Evolutionary conservation across 768 basidiomycete species (phyloP).

Genomic region (Coprinellus micaceus): DNA sequence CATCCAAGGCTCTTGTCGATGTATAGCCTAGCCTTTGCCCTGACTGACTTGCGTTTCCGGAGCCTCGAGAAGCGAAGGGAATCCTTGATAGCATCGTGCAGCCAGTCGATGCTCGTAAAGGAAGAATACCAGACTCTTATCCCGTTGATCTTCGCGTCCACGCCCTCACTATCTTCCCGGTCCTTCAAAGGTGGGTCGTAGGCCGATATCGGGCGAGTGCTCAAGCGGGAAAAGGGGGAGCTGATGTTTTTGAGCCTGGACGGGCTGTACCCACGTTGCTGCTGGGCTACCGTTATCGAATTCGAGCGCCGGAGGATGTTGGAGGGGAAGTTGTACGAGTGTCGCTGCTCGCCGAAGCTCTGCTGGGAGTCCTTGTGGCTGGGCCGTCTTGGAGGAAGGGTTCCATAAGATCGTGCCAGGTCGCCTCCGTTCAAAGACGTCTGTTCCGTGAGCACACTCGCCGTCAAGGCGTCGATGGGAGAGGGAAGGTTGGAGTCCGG

Average conservation of each 20-base stretch:
- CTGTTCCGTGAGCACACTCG: slow-evolving; percentile 9
- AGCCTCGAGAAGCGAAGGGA: slow-evolving; percentile 76
- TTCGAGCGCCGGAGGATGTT: slow-evolving; percentile 31
- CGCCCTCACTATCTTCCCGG: slow-evolving; percentile 37
- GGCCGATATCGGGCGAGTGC: slow-evolving; percentile 59
- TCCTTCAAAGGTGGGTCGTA: slow-evolving; percentile 59
- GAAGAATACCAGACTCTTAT: slow-evolving; percentile 89
- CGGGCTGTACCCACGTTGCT: slow-evolving; percentile 19
- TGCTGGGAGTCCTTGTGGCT: slow-evolving; percentile 18
- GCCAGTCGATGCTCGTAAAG: slow-evolving; percentile 91
- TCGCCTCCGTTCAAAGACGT: slow-evolving; percentile 25
- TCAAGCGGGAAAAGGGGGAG: slow-evolving; percentile 31
- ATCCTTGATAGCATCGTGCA: slow-evolving; percentile 95
- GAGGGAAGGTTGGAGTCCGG: no score
- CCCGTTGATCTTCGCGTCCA: slow-evolving; percentile 74
- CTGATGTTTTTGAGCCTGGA: slow-evolving; percentile 33
- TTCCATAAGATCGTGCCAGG: slow-evolving; percentile 51
- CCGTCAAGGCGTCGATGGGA: background rate
- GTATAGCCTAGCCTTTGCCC: slow-evolving; percentile 58
- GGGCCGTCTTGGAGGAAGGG: slow-evolving; percentile 33
- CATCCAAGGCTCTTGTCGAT: slow-evolving; percentile 83
- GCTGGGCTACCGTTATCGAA: slow-evolving; percentile 11
- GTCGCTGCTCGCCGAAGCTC: slow-evolving; percentile 25
- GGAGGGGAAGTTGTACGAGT: slow-evolving; percentile 32
- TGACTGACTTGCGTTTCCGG: slow-evolving; percentile 63